A percentile compares a stretch with the other conserved stretches of the same genome.
These are phyloP conservation scores for Papiliotrema nemorosa DNA, from an alignment of 1,284 basidiomycete species.

Conservation along the genomic window DNA sequence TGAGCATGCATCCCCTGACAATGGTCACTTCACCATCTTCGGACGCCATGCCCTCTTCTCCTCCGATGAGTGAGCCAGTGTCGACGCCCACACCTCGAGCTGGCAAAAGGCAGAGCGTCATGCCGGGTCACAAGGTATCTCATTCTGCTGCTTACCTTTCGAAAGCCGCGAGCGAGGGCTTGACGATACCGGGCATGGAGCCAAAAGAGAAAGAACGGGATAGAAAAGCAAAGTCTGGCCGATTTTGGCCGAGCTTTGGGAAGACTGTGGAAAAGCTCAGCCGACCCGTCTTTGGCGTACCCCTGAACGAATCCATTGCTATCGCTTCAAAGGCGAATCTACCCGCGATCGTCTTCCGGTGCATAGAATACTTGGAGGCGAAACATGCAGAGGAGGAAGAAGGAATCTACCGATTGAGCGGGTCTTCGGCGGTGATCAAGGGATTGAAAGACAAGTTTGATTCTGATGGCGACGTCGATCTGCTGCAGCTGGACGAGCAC, in stretches of 20 bases:
- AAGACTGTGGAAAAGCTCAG: constrained; percentile 53
- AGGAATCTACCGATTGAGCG: constrained; percentile 93
- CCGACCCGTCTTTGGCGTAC: constrained; percentile 83
- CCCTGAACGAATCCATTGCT: constrained; percentile 80
- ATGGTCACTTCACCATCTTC: constrained; percentile 15
- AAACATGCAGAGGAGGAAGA: constrained; percentile 93
- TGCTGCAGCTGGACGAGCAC: constrained; percentile 77
- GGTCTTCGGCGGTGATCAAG: constrained; percentile 91
- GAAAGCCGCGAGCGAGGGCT: constrained; percentile 35
- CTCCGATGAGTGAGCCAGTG: constrained; percentile 1
- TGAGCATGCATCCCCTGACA: constrained; percentile 7
- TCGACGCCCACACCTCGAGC: constrained; percentile 24
- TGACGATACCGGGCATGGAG: constrained; percentile 23
- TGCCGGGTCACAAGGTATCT: constrained; percentile 29
- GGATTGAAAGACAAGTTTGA: constrained; percentile 90
- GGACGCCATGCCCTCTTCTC: constrained; percentile 4
- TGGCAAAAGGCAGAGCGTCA: constrained; percentile 41
- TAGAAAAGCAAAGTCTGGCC: constrained; percentile 82
- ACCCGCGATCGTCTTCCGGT: constrained; percentile 91
- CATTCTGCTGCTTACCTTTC: constrained; percentile 41
- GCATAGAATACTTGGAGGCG: constrained; percentile 82
- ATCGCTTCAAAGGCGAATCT: constrained; percentile 84
- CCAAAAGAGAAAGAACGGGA: constrained; percentile 58
- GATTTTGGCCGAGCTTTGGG: constrained; percentile 71
- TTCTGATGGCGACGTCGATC: constrained; percentile 85